Evolutionary conservation across 2,329 filamentous ascomycete genomes (phyloP), one percentile per base, ranked within the genome.

Genomic region (Aspergillus brunneoviolaceus): DNA sequence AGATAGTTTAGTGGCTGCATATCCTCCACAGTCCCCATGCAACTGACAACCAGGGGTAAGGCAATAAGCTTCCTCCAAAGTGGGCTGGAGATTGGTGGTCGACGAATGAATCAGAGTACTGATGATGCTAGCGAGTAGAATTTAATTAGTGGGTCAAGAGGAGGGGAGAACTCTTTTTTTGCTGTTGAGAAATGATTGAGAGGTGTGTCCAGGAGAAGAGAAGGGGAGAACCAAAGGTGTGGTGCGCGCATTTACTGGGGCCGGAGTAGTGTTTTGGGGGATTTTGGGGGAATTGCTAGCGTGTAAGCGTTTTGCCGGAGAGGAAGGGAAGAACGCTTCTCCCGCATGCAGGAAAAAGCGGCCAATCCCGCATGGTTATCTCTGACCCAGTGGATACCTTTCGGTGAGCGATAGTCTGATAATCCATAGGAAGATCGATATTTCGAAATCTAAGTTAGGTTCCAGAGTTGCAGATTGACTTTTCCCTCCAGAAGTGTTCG

Each of bases 241-340:
- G 52, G 52, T 27, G 53, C 12, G 27, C n/a, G 31, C 25, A 55
- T 31, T 45, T 47, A 55, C 48, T 47, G 39, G 31, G 42, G 33
- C 53, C 53, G 53, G 53, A 55, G 21, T 55, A 55, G 53, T 29
- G 53, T 55, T 55, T 55, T 48, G 29, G 23, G 31, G 42, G 10
- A 2, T 27, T 14, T 11, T 49, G 45, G 33, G 39, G 31, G 42
- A 19, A 10, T 27, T 14, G 19, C 31, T 23, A 2, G 42, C 45
- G 53, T 55, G 42, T 55, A 55, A 55, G 31, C 19, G 42, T 31
- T 55, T 49, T 55, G 53, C 53, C 53, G 53, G 42, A 19, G 11
- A 21, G 12, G 16, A 31, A 25, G 42, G 53, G 53, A 55, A 55
- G 42, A 55, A 55, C 42, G 27, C 53, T 55, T 55, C 39, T 45